Base-by-base conservation (phyloP, 2,329 filamentous ascomycete species). In the Sclerotinia glacialis region DNA sequence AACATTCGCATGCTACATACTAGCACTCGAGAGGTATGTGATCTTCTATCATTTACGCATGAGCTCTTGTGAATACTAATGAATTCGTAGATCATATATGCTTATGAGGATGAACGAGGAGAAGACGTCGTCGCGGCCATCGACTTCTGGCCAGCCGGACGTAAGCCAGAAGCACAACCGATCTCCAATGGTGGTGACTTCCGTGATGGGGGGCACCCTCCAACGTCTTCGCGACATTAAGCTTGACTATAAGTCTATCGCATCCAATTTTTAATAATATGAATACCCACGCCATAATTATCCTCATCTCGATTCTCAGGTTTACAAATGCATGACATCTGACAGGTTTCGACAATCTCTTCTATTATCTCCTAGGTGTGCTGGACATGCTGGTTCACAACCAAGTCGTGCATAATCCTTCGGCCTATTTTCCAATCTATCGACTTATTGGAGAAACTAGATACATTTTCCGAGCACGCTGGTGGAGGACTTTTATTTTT, bases 1-100 rank as follows among this genome's bases (percentile, higher is more conserved):
- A 97, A 96, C 76, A 96, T 97, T 74, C 88, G 95, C 75, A 97
- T 98, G 93, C 83, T 99, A 72, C 95, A 99, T 80, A 94, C 93
- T 77, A 97, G 92, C 74, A 97, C 94, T 67, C 88, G 96, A 82
- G 95, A 99, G 89, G 95, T 97, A 81, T 80, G 86, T 78, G 14
- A 2, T 47, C 3, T 49, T 12, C 12, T 26, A 37, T 49, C 9
- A 37, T 49, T 49, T 5, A 61, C 67, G 65, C 47, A 31, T 56
- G 54, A 9, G 55, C 47, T 52, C 26, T 12, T 59, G 34, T 47
- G 55, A 11, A 73, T 55, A 67, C 68, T 64, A 77, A 75, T 49
- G 50, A 53, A 40, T 63, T 52, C 37, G 28, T 74, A 99, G 95
- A 98, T 99, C 73, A 80, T 99, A 63, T 98, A 97, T 79, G 94